Conservation (phyloP, 768 basidiomycete species). For the Mycena capillaripes region DNA sequence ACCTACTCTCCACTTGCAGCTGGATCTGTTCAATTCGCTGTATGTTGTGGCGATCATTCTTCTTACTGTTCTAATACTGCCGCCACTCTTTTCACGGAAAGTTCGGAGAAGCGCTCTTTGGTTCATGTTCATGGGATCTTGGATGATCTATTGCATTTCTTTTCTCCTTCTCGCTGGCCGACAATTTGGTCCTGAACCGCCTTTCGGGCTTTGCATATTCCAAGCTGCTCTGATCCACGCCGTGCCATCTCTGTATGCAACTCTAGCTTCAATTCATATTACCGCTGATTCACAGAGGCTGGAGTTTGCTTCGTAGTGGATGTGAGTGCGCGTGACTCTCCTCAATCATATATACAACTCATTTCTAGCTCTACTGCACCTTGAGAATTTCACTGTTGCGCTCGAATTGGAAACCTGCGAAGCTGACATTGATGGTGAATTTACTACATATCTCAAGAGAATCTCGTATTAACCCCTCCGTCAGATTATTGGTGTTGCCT, state of each 20-base stretch:
- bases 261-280: background rate
- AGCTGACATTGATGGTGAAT: constrained; percentile 12
- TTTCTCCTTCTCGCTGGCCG: constrained; percentile 41
- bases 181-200: constrained; percentile 40
- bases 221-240: constrained; percentile 46
- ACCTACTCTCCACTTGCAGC: constrained; percentile 4
- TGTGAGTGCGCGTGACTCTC: constrained; percentile 10
- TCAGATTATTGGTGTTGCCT: constrained; percentile 18
- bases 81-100: constrained; percentile 28
- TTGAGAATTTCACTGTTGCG: constrained; percentile 4
- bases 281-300: constrained; percentile 6
- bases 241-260: constrained; percentile 40
- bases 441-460: too few species aligned
- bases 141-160: constrained; percentile 41
- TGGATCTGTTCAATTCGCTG: constrained; percentile 19
- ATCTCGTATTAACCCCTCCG: too few species aligned
- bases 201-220: constrained; percentile 40
- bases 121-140: constrained; percentile 41
- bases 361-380: constrained; percentile 9
- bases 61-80: constrained; percentile 10
- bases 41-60: constrained; percentile 3
- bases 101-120: constrained; percentile 37
- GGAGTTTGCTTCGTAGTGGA: constrained; percentile 34
- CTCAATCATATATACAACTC: background rate
- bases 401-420: constrained; percentile 13